phyloP scores from a whole-genome alignment of 768 basidiomycete genomes.

The Suillus tomentosus region DNA sequence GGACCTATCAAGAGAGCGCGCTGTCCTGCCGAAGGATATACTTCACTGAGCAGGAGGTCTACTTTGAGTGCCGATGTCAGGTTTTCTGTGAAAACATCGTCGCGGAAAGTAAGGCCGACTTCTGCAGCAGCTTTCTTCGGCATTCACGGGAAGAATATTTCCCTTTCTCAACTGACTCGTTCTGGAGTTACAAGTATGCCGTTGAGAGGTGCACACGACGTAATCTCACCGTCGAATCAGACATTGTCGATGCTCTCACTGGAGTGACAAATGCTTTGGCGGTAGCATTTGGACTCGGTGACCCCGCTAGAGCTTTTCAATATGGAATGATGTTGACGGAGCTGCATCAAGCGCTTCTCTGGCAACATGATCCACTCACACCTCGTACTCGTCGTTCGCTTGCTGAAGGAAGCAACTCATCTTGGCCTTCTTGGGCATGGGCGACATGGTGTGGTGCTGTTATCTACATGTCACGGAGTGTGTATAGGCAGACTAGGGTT shows the following conservation, averaged over 20 bases:
- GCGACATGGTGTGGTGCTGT: conserved; percentile 27
- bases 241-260: background rate
- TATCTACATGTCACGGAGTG: background rate
- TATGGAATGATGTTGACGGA: conserved; percentile 12
- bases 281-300: background rate
- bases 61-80: conserved; percentile 23
- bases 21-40: conserved; percentile 25
- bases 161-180: background rate
- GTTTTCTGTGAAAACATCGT: conserved; percentile 25
- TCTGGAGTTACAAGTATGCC: background rate
- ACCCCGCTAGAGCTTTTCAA: background rate
- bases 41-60: conserved; percentile 26
- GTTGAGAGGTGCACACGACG: background rate
- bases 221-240: conserved; percentile 5
- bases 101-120: conserved; percentile 16
- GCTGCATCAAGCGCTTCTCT: conserved; percentile 20
- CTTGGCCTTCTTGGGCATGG: conserved; percentile 31
- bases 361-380: conserved; percentile 23
- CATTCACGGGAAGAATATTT: background rate
- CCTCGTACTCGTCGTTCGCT: conserved; percentile 16
- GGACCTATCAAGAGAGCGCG: conserved; percentile 25
- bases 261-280: conserved; percentile 1
- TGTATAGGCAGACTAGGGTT: background rate
- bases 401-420: background rate
- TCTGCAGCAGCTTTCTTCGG: background rate